These are phyloP conservation scores for Solanum peruvianum DNA, from an alignment of 257 asterid genomes.

Conservation along the genomic window DNA sequence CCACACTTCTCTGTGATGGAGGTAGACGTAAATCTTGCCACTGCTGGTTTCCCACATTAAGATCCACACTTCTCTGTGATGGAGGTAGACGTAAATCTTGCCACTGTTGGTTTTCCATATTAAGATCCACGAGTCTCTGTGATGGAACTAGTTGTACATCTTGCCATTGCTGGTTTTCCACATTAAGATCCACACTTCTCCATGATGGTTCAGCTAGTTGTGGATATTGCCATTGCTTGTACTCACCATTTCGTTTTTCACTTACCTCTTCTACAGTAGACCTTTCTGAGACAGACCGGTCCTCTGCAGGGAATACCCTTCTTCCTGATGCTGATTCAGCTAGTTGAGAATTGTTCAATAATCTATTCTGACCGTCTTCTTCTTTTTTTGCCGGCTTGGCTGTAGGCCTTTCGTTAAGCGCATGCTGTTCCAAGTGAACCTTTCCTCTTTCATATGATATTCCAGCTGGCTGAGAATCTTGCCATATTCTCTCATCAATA, in stretches of 20 bases:
- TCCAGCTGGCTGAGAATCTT: neutral
- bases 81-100: neutral
- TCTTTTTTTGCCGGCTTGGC: neutral
- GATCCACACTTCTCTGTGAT: neutral
- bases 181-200: neutral
- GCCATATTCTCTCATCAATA: neutral
- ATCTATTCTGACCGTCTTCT: neutral
- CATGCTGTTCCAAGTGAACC: neutral
- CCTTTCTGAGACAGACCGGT: neutral
- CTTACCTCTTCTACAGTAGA: neutral
- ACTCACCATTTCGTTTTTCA: neutral
- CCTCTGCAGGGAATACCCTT: neutral
- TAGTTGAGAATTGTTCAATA: neutral
- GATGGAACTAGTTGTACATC: neutral
- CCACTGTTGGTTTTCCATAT: neutral
- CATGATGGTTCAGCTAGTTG: neutral
- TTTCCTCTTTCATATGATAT: neutral
- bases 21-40: neutral
- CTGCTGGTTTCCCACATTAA: neutral
- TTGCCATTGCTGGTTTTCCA: neutral
- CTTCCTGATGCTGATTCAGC: neutral
- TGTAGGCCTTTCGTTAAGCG: neutral
- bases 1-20: neutral
- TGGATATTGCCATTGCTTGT: neutral
- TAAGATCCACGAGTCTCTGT: neutral